Evolutionary conservation across 805 yeast genomes (phyloP), one percentile per base, ranked within the genome.

Genomic region (Limtongozyma cylindracea): DNA sequence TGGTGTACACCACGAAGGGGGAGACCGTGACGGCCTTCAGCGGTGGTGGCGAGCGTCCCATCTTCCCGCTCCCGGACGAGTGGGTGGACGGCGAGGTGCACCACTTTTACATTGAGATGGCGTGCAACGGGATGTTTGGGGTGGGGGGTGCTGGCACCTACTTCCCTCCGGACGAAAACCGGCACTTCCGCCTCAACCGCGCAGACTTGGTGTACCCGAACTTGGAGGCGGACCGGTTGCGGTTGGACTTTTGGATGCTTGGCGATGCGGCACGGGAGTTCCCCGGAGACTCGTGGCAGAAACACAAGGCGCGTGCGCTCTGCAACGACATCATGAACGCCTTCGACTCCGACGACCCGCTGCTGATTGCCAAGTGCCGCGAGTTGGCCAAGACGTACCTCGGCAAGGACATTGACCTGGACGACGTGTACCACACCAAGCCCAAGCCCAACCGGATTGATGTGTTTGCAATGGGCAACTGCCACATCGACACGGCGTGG

Each of bases 401-500:
- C 23, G 95, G 95, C 19, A 31, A 49, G 3, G 51, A 63, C 20
- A 51, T 63, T 18, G 74, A 80, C 39, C 52, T 70, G 4, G 59
- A 60, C 10, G 54, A 56, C 8, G 95, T 84, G 1, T 32, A 18
- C 23, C 25, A 28, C n/a, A 24, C 19, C 11, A 25, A 31, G 12
- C 32, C 42, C 6, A 53, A 56, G 27, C 49, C 53, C 14, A 48
- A 25, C 24, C 24, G 42, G 13, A 44, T 61, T 26, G 67, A 70
- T 25, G 93, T 82, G 8, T 71, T 52, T 42, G 92, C 76, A 6
- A 58, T 88, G 31, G 98, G 98, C 19, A 76, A 88, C 41, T 88
- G 96, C 41, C 96, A 82, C 42, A 82, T 82, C 33, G 98, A 84
- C 38, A 84, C 96, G 10, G 96, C 96, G 10, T 84, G 98, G 98